Base-by-base conservation (phyloP, 352 stramenopile genomes). In the Globisporangium abappressorium region DNA sequence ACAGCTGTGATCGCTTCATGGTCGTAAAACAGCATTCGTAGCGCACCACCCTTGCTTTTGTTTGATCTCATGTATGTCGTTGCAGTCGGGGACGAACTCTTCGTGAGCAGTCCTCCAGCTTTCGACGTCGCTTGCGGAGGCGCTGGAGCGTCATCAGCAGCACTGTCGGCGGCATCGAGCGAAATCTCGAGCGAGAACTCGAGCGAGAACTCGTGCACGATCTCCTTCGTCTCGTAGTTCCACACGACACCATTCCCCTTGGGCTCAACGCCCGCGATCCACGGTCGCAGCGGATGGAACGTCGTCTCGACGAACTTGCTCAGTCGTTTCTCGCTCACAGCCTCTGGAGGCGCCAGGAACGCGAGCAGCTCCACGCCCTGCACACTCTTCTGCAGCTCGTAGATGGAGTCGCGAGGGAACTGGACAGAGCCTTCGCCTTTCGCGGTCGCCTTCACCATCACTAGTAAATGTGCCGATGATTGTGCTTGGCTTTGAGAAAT, bases 21-120 rank as follows among this genome's bases (percentile, higher is more conserved):
- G 56, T 94, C 86, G 60, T 90, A 93, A 62, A 94, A 94, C 1
- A 92, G 57, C 78, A 94, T 84, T 22, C 74, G 66, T 20, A 89
- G 70, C n/a, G 75, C 78, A 12, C 78, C 62, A 20, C 66, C 56
- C 55, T 79, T 85, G 64, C 71, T 74, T 20, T 71, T 74, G 53
- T 76, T 75, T n/a, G 74, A 74, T 62, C 77, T 80, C 34, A 90
- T 85, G 61, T 90, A 84, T 15, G 81, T 79, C 47, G 75, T 72
- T 5, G 78, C 71, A 5, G 84, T 84, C 6, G 82, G 76, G 0
- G 78, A 87, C 57, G 77, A 57, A 46, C 71, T 70, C 20, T 79
- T 73, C 64, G 78, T 71, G n/a, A 90, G 53, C 11, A 89, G 47
- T 1, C 51, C 58, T 8, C 58, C 36, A 4, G 51, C 59, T 54